Base-by-base conservation (phyloP, 805 yeast species). In the Nakazawaea siamensis region DNA sequence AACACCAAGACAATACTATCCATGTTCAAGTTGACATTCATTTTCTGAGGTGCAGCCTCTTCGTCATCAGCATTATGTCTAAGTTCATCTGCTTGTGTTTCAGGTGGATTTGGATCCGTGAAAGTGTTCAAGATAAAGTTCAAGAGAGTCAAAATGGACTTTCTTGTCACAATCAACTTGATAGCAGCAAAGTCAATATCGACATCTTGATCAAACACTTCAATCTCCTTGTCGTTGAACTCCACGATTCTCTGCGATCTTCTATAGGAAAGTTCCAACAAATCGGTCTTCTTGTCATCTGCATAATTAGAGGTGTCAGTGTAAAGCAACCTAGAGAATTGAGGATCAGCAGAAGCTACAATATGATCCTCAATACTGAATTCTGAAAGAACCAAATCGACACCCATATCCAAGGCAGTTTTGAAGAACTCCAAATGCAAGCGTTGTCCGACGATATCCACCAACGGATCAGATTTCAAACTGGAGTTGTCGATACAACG, bases 101-200 rank as follows among this genome's bases (percentile, higher is more conserved):
- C 76, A 5, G 72, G 73, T 1, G 81, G 78, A 42, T 74, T 69
- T 0, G 95, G 95, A 54, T 80, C 80, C 0, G 96, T 81, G 52
- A 92, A 92, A 0, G 97, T 92, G 29, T 86, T 82, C 48, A 88
- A 61, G 2, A 82, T 65, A 52, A 80, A 92, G 52, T 87, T 90
- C 43, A 90, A 57, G 11, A 92, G 60, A 1, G 94, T 80, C 41
- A 92, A 63, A 12, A 83, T 57, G 1, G 94, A 81, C 49, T 75
- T 81, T 31, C 97, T 74, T 0, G 94, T 76, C 5, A 88, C 57
- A 2, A 83, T 80, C 24, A 82, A 67, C 42, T 74, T 74, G 35
- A 92, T 71, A 11, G 94, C 85, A 0, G 95, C 86, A 57, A 92
- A 68, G 28, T 76, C 67, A 33, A 92, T 60, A 7, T 71, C 64